Evolutionary conservation across 2,329 filamentous ascomycete genomes (phyloP), one percentile per base, ranked within the genome.

Genomic region (Bipolaris cookei): DNA sequence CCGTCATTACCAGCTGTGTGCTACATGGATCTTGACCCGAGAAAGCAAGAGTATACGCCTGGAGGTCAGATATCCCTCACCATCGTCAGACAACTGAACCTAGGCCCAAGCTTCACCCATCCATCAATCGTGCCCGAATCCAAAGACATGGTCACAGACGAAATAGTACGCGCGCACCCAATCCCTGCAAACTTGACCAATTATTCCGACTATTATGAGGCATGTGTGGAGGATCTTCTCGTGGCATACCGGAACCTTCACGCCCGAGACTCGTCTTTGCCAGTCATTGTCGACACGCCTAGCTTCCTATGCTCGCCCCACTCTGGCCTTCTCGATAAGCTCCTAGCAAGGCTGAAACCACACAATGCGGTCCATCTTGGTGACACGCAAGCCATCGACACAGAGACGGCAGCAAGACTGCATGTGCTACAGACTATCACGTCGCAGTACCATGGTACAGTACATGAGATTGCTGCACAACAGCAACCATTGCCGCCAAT

Each of bases 11-110:
- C 70, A 32, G 78, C 75, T 47, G 79, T 89, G 23, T 82, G 81
- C 52, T 79, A 89, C n/a, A 81, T 95, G 6, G 91, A 95, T 65
- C 80, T 94, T 8, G 90, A 95, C 69, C 89, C 90, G 0, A 88
- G 88, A 0, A 90, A 92, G 67, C 89, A 90, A 2, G 90, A 93
- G 69, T 92, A 89, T 70, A 85, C 84, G 0, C 82, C 88, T 1
- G 84, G 88, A 0, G 90, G 90, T 0, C 86, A 89, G 13, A 69
- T 94, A 18, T 90, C 90, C 1, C 83, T 94, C 3, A 78, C 88
- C 13, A 80, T 84, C 25, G 76, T 92, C 10, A 80, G 78, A 1
- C 75, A 81, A 28, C 85, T 88, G 0, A 87, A 91, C 48, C 77
- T 93, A 4, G 83, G 86, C 0, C 84, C 89, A 1, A 81, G 89